Percentiles rank a stretch among this genome's conserved stretches.
These are phyloP conservation scores for Kwoniella dejecticola DNA, from an alignment of 768 basidiomycete species.

Conservation along the genomic window DNA sequence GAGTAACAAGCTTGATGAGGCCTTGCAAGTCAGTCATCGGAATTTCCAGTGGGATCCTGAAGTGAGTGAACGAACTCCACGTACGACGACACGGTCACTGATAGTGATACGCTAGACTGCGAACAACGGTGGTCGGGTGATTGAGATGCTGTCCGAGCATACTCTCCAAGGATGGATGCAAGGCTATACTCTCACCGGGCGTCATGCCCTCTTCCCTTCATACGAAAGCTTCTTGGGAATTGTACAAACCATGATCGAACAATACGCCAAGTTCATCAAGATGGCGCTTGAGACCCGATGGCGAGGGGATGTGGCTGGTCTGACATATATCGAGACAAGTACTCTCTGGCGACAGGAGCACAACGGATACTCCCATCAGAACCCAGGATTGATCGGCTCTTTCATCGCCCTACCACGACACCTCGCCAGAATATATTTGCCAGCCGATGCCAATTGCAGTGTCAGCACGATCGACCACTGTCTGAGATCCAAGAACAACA, in stretches of 20 bases:
- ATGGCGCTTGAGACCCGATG: slow-evolving; percentile 70
- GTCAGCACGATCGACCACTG: slow-evolving; percentile 82
- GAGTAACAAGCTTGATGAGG: slow-evolving; percentile 83
- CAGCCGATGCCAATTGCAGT: slow-evolving; percentile 88
- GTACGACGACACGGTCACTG: neutral
- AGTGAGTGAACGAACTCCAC: slow-evolving; percentile 11
- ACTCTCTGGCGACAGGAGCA: slow-evolving; percentile 75
- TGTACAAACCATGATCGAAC: slow-evolving; percentile 73
- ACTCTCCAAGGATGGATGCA: slow-evolving; percentile 67
- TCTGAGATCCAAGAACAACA: slow-evolving; percentile 73
- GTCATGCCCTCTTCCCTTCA: slow-evolving; percentile 74
- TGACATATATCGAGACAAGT: slow-evolving; percentile 74
- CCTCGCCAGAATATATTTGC: slow-evolving; percentile 59
- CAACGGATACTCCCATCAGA: slow-evolving; percentile 82
- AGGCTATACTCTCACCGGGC: slow-evolving; percentile 86
- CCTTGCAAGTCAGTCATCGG: slow-evolving; percentile 64
- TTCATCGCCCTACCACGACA: slow-evolving; percentile 73
- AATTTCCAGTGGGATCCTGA: slow-evolving; percentile 83
- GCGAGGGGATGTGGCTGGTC: slow-evolving; percentile 59
- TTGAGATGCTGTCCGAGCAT: slow-evolving; percentile 70
- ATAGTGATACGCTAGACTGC: slow-evolving; percentile 60
- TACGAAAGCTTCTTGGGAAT: slow-evolving; percentile 90
- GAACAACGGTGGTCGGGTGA: slow-evolving; percentile 71
- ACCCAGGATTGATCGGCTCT: slow-evolving; percentile 71
- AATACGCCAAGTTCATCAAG: slow-evolving; percentile 82